Conservation (phyloP, 352 stramenopile species). For the Bremia lactucae region DNA sequence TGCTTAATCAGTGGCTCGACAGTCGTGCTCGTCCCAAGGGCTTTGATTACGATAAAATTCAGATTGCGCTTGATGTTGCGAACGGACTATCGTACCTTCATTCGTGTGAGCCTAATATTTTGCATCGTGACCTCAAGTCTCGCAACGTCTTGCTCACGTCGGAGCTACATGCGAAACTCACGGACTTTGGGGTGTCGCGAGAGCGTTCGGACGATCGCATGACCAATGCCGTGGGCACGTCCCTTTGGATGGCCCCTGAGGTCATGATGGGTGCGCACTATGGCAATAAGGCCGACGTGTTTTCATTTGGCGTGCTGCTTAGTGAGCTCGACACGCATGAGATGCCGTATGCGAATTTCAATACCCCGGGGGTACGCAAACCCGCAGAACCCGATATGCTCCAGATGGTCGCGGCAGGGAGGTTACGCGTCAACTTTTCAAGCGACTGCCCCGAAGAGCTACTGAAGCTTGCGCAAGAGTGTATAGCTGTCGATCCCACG, state of each 20-base stretch:
- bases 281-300: slow-evolving; percentile 37
- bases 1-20: slow-evolving; percentile 27
- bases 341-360: slow-evolving; percentile 31
- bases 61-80: slow-evolving; percentile 35
- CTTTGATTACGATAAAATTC: slow-evolving; percentile 40
- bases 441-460: slow-evolving; percentile 14
- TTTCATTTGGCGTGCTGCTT: slow-evolving; percentile 40
- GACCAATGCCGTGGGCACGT: slow-evolving; percentile 38
- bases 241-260: slow-evolving; percentile 44
- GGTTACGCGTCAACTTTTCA: slow-evolving; percentile 32
- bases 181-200: slow-evolving; percentile 43
- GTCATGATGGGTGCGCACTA: slow-evolving; percentile 38
- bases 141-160: slow-evolving; percentile 59
- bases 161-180: slow-evolving; percentile 40
- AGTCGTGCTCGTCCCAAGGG: slow-evolving; percentile 18
- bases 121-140: slow-evolving; percentile 74
- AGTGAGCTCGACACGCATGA: slow-evolving; percentile 36
- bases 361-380: slow-evolving; percentile 20
- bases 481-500: slow-evolving; percentile 25
- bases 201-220: slow-evolving; percentile 29
- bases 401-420: slow-evolving; percentile 24
- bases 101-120: slow-evolving; percentile 28
- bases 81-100: slow-evolving; percentile 40
- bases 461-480: slow-evolving; percentile 17
- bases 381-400: slow-evolving; percentile 29